Evolutionary conservation across 169 alveolate species (phyloP), one percentile per base, ranked within the genome.

Genomic region (Cryptosporidium andersoni): DNA sequence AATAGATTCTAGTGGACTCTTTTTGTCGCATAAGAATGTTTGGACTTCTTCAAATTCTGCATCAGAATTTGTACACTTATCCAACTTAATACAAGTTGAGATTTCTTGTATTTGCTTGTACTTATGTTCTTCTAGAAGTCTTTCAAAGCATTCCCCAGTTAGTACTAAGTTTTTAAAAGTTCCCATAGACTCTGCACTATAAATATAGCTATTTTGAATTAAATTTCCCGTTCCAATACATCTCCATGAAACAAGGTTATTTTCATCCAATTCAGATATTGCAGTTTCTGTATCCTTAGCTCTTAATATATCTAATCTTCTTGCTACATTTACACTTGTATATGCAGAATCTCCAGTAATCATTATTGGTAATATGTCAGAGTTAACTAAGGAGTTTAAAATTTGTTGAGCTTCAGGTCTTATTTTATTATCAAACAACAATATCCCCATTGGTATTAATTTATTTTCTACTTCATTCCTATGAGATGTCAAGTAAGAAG

Each of bases 311-410:
- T 68, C 74, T 43, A 74, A 68, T 25, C 55, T 74, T 63, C 36
- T 5, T 3, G 85, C 85, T 4, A 68, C 62, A 49, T 49, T 74
- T n/a, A 74, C 9, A 14, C 85, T 68, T 42, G 85, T 74, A 3
- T 58, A 42, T 9, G 85, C 63, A 47, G 85, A 74, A 60, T 74
- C 85, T 2, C 85, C 85, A 12, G 85, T 74, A 6, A 74, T 64
- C 58, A 74, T 60, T 3, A 74, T n/a, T 7, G 85, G 67, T 25
- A 74, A 49, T 8, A 74, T 49, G 45, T 74, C 85, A 4, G 85
- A 52, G 1, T 58, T 52, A 2, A 43, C 49, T 25, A 74, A 63
- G 7, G 55, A 68, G 14, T 36, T 56, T 36, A 74, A 16, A n/a
- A 74, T 64, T 2, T 16, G 8, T 0, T 66, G 74, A n/a, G 85